These are phyloP conservation scores for Baudoinia panamericana DNA, from an alignment of 495 filamentous ascomycete species.

Conservation along the genomic window DNA sequence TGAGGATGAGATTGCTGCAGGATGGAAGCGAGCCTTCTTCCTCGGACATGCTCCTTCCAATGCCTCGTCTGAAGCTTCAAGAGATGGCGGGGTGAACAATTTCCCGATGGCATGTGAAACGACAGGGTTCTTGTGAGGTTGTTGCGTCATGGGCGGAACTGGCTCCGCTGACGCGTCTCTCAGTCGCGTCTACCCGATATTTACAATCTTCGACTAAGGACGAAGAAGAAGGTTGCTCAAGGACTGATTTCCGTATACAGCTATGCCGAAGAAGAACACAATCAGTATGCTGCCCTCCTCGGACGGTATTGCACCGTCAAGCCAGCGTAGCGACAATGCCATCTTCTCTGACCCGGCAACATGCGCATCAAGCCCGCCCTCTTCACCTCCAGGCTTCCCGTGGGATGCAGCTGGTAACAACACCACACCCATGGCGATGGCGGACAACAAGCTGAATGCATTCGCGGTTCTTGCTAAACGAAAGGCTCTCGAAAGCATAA, in stretches of 20 bases:
- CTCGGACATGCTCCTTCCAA: not conserved
- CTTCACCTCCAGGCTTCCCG: constrained; percentile 20
- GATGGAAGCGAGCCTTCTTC: constrained; percentile 4
- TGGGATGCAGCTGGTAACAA: constrained; percentile 10
- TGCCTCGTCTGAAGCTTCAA: not conserved
- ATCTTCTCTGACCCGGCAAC: constrained; percentile 16
- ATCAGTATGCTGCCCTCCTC: constrained; percentile 7
- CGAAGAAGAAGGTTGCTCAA: too few species aligned
- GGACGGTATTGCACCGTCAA: constrained; percentile 5
- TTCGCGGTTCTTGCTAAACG: constrained; percentile 19
- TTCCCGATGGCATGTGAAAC: too few species aligned
- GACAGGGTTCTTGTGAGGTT: too few species aligned
- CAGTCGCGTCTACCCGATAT: too few species aligned
- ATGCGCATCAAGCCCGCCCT: constrained; percentile 15
- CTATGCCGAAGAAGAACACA: too few species aligned
- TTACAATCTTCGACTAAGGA: too few species aligned
- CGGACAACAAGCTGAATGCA: too few species aligned
- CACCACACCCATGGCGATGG: not conserved
- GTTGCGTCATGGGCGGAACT: too few species aligned
- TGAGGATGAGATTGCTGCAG: constrained; percentile 6
- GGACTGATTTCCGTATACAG: too few species aligned
- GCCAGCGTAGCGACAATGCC: constrained; percentile 1
- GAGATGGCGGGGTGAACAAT: not conserved
- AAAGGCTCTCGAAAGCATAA: constrained; percentile 5
- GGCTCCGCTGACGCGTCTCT: too few species aligned